Evolutionary conservation across 2,329 filamentous ascomycete genomes (phyloP), one percentile per base, ranked within the genome.

Genomic region (Colletotrichum plurivorum): DNA sequence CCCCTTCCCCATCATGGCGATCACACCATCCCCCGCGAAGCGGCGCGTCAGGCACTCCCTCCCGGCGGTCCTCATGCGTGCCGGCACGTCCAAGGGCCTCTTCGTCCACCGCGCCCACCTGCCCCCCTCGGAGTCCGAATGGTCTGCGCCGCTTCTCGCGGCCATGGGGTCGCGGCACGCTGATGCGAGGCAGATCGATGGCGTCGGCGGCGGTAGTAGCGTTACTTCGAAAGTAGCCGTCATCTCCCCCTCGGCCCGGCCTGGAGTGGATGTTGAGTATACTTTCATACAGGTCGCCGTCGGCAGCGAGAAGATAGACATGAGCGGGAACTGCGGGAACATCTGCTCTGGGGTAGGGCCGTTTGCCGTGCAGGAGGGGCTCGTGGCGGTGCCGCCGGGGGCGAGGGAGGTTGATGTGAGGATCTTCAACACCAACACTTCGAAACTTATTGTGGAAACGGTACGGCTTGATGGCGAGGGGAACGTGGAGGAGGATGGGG

Each of bases 381-480:
- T 82, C 83, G 65, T 79, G 63, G 39, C 48, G 1, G 70, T 77
- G 9, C 15, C 67, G 13, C 73, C 70, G 15, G 69, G 74, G 63
- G 61, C 60, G 13, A 53, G 27, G 18, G 31, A 22, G 3, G 39
- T 64, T 6, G 65, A 67, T 39, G 70, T 80, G 74, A 52, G 85
- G 70, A 86, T 92, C 6, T 85, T 84, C 72, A 92, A 92, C 75
- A 91, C 88, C 9, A 92, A 92, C 72, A 92, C 89, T 0, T 79
- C 80, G 0, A 87, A 88, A 59, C 75, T 86, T 13, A 86, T 92
- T 22, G 77, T 86, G 15, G 83, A 87, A 4, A 87, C 84, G 0
- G 89, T 92, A 58, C 76, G 83, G 1, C 78, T 89, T 5, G 76
- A 81, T 2, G 80, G 81, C 1, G 80, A 81, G 0, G 83, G 88